phyloP scores from a whole-genome alignment of 345 rosid genomes.

The Psidium guajava region DNA sequence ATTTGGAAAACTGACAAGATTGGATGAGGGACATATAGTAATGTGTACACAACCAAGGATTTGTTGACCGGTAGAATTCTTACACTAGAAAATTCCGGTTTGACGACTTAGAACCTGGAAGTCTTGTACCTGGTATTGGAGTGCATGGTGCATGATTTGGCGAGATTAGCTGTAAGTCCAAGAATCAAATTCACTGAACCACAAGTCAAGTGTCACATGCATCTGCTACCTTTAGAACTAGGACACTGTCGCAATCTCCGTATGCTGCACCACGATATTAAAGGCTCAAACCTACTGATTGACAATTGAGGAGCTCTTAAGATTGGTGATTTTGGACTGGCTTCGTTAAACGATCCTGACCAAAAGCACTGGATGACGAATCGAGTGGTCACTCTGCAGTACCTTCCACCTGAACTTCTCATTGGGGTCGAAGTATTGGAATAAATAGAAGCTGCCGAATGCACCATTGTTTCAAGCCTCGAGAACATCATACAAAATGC shows the following conservation, averaged over 20 bases:
- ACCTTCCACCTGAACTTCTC: constrained; percentile 95
- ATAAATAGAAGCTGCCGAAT: too few species aligned
- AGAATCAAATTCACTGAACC: constrained; percentile 70
- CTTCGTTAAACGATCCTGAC: constrained; percentile 71
- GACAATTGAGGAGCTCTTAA: constrained; percentile 74
- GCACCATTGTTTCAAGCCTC: too few species aligned
- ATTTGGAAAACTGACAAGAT: constrained; percentile 96
- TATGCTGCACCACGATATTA: constrained; percentile 95
- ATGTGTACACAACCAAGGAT: constrained; percentile 95
- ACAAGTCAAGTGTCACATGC: constrained; percentile 92
- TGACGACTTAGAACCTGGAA: constrained; percentile 89
- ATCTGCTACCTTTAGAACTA: constrained; percentile 78
- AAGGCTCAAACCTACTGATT: constrained; percentile 94
- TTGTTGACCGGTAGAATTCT: constrained; percentile 62
- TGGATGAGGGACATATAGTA: constrained; percentile 96
- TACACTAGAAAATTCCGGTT: constrained; percentile 93
- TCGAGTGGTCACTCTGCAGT: constrained; percentile 91
- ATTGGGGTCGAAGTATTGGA: too few species aligned
- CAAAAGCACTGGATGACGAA: constrained; percentile 80
- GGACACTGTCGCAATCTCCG: constrained; percentile 86
- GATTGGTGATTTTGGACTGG: constrained; percentile 95
- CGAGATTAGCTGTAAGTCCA: constrained; percentile 95
- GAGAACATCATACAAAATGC: too few species aligned
- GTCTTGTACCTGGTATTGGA: constrained; percentile 83
- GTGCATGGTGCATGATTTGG: constrained; percentile 96